These are phyloP conservation scores for Kodamaea alishanica DNA, from an alignment of 1,139 yeast species.

Conservation along the genomic window DNA sequence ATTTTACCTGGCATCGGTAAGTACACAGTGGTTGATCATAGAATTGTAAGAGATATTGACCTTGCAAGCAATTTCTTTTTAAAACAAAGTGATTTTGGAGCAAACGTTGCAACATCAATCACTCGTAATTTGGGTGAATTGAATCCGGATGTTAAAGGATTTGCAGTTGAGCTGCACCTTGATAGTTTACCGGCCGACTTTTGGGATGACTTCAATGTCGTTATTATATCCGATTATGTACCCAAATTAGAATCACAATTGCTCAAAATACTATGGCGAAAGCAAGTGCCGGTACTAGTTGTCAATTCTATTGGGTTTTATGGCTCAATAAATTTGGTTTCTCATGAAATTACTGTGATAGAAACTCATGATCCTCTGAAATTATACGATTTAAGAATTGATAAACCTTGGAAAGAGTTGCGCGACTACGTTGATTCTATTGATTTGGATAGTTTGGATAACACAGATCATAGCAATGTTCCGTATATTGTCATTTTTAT, in stretches of 20 bases:
- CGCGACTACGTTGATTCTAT: constrained; percentile 47
- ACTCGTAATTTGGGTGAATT: constrained; percentile 47
- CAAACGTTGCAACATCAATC: constrained; percentile 37
- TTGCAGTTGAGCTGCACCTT: constrained; percentile 17
- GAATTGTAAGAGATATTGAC: constrained; percentile 39
- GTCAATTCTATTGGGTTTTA: constrained; percentile 61
- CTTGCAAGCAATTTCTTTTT: constrained; percentile 63
- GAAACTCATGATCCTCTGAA: constrained; percentile 73
- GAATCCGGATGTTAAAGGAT: constrained; percentile 56
- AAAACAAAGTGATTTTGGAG: constrained; percentile 42
- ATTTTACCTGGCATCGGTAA: constrained; percentile 77
- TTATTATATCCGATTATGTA: constrained; percentile 43
- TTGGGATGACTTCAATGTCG: constrained; percentile 55
- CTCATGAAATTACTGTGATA: constrained; percentile 55
- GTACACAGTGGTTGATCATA: constrained; percentile 56
- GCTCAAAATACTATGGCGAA: constrained; percentile 38
- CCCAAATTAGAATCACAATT: constrained; percentile 22
- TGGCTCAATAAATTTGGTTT: constrained; percentile 56
- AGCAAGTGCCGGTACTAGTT: constrained; percentile 51
- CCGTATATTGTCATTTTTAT: constrained; percentile 71
- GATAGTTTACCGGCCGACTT: constrained; percentile 18
- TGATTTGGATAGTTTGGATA: constrained; percentile 44
- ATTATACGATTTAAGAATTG: constrained; percentile 66
- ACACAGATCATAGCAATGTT: constrained; percentile 59
- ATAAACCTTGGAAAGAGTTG: constrained; percentile 76